A percentile compares a stretch with the other conserved stretches of the same genome.
Conservation (phyloP, 2,329 filamentous ascomycete genomes). For the Cladorrhinum sp. region DNA sequence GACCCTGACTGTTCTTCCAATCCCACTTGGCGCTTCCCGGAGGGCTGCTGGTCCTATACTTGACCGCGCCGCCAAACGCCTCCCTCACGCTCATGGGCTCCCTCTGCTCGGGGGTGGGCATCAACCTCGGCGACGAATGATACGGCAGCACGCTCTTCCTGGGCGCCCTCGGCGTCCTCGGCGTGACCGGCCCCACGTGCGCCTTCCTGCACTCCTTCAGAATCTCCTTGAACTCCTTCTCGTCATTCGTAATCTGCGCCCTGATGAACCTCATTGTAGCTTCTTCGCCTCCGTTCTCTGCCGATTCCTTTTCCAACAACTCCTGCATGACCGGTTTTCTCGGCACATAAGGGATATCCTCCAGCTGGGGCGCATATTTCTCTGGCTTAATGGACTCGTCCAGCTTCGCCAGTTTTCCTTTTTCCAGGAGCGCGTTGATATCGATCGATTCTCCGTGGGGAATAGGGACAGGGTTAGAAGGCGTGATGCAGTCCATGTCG, state of each 20-base stretch:
- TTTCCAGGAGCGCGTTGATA: constrained; percentile 71
- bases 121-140: not conserved
- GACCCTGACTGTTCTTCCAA: not conserved
- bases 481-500: constrained; percentile 94
- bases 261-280: constrained; percentile 60
- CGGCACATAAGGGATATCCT: constrained; percentile 64
- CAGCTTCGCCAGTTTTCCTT: constrained; percentile 65
- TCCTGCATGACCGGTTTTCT: constrained; percentile 77
- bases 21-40: not conserved
- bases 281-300: constrained; percentile 44
- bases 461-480: constrained; percentile 75
- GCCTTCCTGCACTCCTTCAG: constrained; percentile 51
- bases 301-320: constrained; percentile 49
- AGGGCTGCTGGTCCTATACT: not conserved
- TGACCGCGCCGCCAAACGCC: not conserved
- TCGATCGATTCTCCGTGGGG: constrained; percentile 83
- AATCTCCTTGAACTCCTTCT: constrained; percentile 71
- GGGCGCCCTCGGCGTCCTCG: not conserved
- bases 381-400: constrained; percentile 62
- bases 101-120: not conserved
- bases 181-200: too few relatives aligned
- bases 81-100: constrained; percentile 4
- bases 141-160: constrained; percentile 1
- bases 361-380: constrained; percentile 51
- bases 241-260: constrained; percentile 76